Conservation (phyloP, 1,284 basidiomycete species). For the Marasmius oreades region DNA sequence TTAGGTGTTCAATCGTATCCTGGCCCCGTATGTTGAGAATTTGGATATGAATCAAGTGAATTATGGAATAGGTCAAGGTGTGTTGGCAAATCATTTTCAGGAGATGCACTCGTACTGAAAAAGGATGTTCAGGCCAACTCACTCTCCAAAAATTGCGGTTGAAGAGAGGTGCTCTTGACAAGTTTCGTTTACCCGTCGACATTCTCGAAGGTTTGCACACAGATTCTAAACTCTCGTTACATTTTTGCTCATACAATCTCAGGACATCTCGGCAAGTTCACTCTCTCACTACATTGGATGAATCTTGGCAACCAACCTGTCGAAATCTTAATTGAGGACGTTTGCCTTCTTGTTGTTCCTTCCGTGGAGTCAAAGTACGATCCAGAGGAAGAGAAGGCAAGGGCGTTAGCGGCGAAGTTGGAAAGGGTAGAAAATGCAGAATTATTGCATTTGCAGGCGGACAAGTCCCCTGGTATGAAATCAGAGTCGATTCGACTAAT, state of each 20-base stretch:
- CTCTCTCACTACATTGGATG: constrained; percentile 93
- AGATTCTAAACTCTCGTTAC: constrained; percentile 7
- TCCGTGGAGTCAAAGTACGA: constrained; percentile 72
- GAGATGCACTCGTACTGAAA: constrained; percentile 2
- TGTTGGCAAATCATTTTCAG: background rate
- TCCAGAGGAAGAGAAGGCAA: constrained; percentile 81
- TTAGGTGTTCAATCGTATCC: constrained; percentile 87
- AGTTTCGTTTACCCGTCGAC: constrained; percentile 94
- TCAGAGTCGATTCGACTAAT: background rate
- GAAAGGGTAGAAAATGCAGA: constrained; percentile 91
- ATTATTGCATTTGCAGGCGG: constrained; percentile 71
- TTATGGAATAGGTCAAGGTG: constrained; percentile 91
- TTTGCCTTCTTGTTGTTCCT: constrained; percentile 92
- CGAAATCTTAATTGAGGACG: constrained; percentile 90
- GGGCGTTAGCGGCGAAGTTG: constrained; percentile 84
- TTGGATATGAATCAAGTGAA: constrained; percentile 94
- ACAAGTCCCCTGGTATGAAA: constrained; percentile 44
- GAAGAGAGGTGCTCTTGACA: constrained; percentile 94
- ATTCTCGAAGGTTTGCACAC: constrained; percentile 78
- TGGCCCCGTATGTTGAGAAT: constrained; percentile 96
- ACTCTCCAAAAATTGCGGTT: constrained; percentile 81
- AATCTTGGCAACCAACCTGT: constrained; percentile 93
- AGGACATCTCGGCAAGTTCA: constrained; percentile 93
- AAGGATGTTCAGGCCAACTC: constrained; percentile 63
- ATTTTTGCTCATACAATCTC: constrained; percentile 1